phyloP scores from a whole-genome alignment of 805 yeast genomes.

The Metschnikowia koreensis region DNA sequence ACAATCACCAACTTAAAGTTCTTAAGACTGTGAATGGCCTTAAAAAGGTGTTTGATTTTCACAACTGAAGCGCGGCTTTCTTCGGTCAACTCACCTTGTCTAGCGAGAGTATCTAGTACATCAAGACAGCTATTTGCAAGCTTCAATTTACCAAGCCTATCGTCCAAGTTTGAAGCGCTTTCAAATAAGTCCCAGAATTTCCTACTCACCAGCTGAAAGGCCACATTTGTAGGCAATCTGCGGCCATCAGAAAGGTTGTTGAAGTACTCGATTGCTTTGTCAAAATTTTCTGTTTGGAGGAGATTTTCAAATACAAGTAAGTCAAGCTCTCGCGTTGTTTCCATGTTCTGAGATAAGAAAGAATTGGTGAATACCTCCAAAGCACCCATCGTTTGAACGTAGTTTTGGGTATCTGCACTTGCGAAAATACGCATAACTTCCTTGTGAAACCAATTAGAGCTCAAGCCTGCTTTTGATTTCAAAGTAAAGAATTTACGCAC shows the following conservation, averaged over 20 bases:
- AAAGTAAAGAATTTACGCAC: constrained; percentile 28
- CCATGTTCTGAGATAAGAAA: constrained; percentile 19
- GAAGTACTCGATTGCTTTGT: constrained; percentile 20
- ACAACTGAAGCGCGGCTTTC: constrained; percentile 13
- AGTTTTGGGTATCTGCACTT: constrained; percentile 24
- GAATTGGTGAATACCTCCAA: constrained; percentile 21
- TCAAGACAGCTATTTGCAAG: constrained; percentile 26
- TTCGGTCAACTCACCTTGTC: neutral
- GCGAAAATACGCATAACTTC: constrained; percentile 28
- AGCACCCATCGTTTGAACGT: constrained; percentile 20
- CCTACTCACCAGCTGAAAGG: constrained; percentile 14
- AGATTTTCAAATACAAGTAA: constrained; percentile 29
- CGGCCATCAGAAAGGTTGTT: constrained; percentile 13
- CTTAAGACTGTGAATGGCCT: constrained; percentile 34
- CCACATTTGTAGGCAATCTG: constrained; percentile 13
- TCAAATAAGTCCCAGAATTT: constrained; percentile 37
- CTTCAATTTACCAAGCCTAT: constrained; percentile 29
- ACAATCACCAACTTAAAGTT: constrained; percentile 30
- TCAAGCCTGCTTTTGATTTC: constrained; percentile 17
- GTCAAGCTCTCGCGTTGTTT: constrained; percentile 16
- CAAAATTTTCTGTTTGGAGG: constrained; percentile 28
- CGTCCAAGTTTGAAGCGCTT: constrained; percentile 32
- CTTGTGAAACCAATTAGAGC: constrained; percentile 17
- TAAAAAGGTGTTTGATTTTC: constrained; percentile 33
- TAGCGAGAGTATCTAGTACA: constrained; percentile 22